Evolutionary conservation across 2,329 filamentous ascomycete species (phyloP).

Genomic region (Grosmannia huntii): DNA sequence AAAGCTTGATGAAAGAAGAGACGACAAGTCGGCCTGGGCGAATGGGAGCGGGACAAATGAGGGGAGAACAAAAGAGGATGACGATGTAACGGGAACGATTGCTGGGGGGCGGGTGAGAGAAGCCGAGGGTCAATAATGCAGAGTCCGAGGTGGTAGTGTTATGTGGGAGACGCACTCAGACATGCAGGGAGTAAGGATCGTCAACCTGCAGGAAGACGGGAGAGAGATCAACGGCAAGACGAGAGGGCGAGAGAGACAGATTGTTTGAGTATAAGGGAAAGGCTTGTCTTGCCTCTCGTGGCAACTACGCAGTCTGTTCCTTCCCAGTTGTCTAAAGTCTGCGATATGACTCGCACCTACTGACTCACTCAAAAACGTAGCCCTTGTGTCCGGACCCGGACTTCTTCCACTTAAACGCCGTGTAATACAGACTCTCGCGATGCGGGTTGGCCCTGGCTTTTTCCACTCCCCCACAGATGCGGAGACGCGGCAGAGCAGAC

Average conservation of each 20-base stretch:
- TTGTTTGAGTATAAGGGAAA: too few relatives aligned
- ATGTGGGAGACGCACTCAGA: not conserved
- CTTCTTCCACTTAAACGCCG: not conserved
- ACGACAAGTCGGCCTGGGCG: not conserved
- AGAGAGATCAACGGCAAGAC: too few relatives aligned
- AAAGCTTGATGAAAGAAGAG: not conserved
- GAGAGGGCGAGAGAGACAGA: not conserved
- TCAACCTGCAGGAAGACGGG: not conserved
- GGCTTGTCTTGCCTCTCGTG: not conserved
- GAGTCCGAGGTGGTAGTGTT: not conserved
- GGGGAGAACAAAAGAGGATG: not conserved
- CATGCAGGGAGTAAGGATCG: not conserved
- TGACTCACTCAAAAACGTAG: not conserved
- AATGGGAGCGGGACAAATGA: not conserved
- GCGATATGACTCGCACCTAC: not conserved
- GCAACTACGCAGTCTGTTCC: not conserved
- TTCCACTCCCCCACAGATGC: constrained; percentile 3
- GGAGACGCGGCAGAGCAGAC: not conserved
- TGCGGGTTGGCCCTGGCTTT: not conserved
- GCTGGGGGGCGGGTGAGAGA: not conserved
- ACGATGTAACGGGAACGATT: not conserved
- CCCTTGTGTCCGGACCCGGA: not conserved
- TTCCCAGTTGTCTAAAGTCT: not conserved
- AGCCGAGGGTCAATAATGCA: not conserved
- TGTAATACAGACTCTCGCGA: not conserved